Evolutionary conservation across 495 filamentous ascomycete genomes (phyloP).

Genomic region (Podospora conica): DNA sequence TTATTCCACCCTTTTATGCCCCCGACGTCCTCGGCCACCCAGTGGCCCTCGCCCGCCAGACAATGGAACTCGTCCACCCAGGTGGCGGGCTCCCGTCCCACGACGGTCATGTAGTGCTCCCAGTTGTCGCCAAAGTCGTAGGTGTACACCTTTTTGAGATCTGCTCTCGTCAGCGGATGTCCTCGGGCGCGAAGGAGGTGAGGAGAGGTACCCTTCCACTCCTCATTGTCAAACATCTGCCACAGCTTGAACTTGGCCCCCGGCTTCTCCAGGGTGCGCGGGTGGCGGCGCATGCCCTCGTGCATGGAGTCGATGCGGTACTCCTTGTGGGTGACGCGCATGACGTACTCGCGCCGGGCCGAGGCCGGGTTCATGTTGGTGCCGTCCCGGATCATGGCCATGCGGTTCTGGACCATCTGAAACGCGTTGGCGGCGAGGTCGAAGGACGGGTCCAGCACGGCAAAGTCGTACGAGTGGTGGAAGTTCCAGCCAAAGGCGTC

Average conservation of each 20-base stretch:
- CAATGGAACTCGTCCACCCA: slow-evolving; percentile 10
- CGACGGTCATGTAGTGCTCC: slow-evolving; percentile 21
- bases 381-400: not conserved
- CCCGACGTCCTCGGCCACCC: slow-evolving; percentile 24
- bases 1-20: slow-evolving; percentile 17
- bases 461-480: slow-evolving; percentile 22
- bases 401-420: not conserved
- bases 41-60: slow-evolving; percentile 18
- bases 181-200: not conserved
- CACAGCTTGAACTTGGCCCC: slow-evolving; percentile 7
- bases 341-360: slow-evolving; percentile 5
- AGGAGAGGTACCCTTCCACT: slow-evolving; percentile 16
- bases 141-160: slow-evolving; percentile 16
- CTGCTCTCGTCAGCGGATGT: not conserved
- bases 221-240: slow-evolving; percentile 19
- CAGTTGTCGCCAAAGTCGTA: slow-evolving; percentile 33
- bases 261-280: slow-evolving; percentile 17
- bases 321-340: slow-evolving; percentile 1
- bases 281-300: slow-evolving; percentile 16
- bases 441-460: slow-evolving; percentile 14
- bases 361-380: not conserved
- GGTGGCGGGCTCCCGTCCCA: slow-evolving; percentile 14
- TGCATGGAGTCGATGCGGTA: slow-evolving; percentile 12
- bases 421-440: not conserved
- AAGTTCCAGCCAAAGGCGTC: slow-evolving; percentile 30